Evolutionary conservation across 192 early-diverging fungal genomes (phyloP), one percentile per base, ranked within the genome.

Genomic region (Rhizophagus prolifer): DNA sequence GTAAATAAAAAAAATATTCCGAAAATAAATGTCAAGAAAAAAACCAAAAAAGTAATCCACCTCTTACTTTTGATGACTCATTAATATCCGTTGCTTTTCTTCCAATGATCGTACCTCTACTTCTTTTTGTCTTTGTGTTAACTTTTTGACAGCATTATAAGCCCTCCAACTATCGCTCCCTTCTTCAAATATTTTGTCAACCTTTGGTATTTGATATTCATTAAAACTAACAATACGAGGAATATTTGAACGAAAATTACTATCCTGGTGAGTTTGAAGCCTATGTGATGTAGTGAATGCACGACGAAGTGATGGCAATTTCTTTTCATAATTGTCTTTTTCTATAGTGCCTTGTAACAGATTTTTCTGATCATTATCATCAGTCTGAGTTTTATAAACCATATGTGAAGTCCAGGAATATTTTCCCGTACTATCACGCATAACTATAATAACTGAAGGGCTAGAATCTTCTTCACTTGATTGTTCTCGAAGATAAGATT

Each of bases 361-460:
- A 23, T 34, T 58, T 28, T 71, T 64, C 19, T 28, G 50, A 12
- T 72, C 25, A 50, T 19, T 31, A 54, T 44, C 28, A 34, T 38
- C 23, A 38, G 10, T 25, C 30, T 54, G 46, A 12, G 21, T 10
- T 19, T 77, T 75, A 78, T 92, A 93, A 60, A 83, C 77, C 19
- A 91, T 81, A 46, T 81, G 80, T 25, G 85, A 79, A 36, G 85
- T 84, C 92, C 92, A 95, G 0, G 89, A 87, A 75, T 91, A 91
- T 75, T 87, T 90, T 28, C 94, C 94, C 23, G 83, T 90, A 9
- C 88, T 81, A 72, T 95, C 92, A 58, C 94, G 85, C 67, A 93
- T 76, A 1, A 92, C 83, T 1, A 90, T 70, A 3, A 88, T 83
- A 58, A 92, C 75, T 63, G 85, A 80, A 10, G 91, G 91, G 0